Percentiles rank a stretch among this genome's conserved stretches.
Evolutionary conservation across 306 rosid species (phyloP).

Genomic region (peach (Prunus persica)): DNA sequence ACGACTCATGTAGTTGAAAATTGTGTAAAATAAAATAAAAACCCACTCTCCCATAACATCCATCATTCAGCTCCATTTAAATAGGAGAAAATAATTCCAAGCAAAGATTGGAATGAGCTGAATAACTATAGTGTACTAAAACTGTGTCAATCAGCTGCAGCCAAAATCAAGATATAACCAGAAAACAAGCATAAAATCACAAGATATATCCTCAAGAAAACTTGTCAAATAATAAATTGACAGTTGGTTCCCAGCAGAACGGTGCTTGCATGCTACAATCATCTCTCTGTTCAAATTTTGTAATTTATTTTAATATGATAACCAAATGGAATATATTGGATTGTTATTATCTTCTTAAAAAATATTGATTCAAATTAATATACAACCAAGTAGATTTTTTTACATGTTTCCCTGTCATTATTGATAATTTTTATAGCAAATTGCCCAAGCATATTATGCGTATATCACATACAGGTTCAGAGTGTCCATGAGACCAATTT

Average conservation of each 20-base stretch:
- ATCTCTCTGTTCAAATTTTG: background rate
- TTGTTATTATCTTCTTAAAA: background rate
- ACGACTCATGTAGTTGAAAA: background rate
- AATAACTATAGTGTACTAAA: background rate
- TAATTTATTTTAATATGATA: background rate
- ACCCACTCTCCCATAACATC: background rate
- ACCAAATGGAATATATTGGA: background rate
- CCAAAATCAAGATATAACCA: background rate
- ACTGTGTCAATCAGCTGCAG: background rate
- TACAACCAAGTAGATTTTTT: background rate
- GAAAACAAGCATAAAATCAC: background rate
- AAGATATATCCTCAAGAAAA: background rate
- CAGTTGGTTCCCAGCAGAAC: conserved; percentile 1
- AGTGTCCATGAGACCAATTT: background rate
- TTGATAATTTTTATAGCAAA: background rate
- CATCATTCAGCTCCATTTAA: background rate
- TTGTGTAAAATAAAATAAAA: background rate
- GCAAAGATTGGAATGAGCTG: background rate
- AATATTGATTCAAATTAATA: background rate
- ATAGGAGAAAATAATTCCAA: conserved; percentile 1
- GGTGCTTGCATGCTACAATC: background rate
- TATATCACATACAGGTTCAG: background rate
- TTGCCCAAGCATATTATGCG: background rate
- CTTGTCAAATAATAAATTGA: background rate
- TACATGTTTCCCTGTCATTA: background rate